Conservation (phyloP, 2,329 filamentous ascomycete species). For the Epichloe uncinata region DNA sequence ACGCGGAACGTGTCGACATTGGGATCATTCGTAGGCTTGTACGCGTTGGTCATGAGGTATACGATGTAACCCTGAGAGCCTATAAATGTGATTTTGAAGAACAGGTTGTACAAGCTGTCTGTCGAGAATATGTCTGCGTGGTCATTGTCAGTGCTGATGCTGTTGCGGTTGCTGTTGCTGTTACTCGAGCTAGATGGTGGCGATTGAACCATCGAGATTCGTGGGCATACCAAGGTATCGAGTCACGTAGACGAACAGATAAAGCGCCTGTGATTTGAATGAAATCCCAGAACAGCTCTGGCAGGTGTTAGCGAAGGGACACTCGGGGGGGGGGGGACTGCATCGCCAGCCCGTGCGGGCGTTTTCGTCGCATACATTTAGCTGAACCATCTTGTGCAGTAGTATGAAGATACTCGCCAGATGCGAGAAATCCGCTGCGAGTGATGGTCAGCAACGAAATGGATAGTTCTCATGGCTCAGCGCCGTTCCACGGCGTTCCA, state of each 20-base stretch:
- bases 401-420: constrained; percentile 87
- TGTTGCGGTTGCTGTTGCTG: not conserved
- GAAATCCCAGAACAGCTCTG: constrained; percentile 96
- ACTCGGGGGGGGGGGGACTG: not conserved
- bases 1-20: constrained; percentile 97
- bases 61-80: constrained; percentile 81
- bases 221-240: constrained; percentile 67
- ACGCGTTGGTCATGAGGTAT: constrained; percentile 95
- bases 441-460: constrained; percentile 9
- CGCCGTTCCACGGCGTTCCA: not conserved
- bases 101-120: constrained; percentile 74
- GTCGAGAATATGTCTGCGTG: constrained; percentile 70
- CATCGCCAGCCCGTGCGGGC: constrained; percentile 5
- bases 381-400: constrained; percentile 88
- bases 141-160: constrained; percentile 1
- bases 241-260: constrained; percentile 85
- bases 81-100: constrained; percentile 96
- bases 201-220: not conserved
- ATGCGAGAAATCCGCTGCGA: constrained; percentile 87
- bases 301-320: constrained; percentile 8
- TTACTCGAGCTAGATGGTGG: not conserved
- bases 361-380: constrained; percentile 50
- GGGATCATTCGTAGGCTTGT: constrained; percentile 93
- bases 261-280: constrained; percentile 95
- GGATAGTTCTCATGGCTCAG: constrained; percentile 7